Conservation (phyloP, 371 early-diverging fungal genomes). For the Mucor plumbeus region DNA sequence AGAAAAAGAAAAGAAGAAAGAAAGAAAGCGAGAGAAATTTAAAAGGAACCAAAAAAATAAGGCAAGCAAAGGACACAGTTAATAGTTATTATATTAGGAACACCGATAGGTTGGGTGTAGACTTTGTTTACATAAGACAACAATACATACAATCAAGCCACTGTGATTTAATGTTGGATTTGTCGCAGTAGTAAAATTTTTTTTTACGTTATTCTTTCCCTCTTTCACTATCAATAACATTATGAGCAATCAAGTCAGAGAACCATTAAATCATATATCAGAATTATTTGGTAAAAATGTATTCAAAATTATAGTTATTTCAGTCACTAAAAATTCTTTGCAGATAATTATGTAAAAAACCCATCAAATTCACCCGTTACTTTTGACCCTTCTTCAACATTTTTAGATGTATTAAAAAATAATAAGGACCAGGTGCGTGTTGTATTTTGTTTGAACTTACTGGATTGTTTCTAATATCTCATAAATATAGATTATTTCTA, state of each 20-base stretch:
- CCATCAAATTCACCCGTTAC: conserved; percentile 13
- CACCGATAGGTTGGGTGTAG: conserved; percentile 2
- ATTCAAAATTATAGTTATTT: not conserved
- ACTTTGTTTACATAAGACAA: not conserved
- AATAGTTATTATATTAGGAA: not conserved
- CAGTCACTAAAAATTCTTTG: not conserved
- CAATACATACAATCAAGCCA: not conserved
- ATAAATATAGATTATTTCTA: conserved; percentile 51
- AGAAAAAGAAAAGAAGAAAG: conserved; percentile 11
- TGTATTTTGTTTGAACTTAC: no score
- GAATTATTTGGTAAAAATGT: conserved; percentile 17
- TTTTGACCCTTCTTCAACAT: conserved; percentile 28
- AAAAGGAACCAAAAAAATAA: conserved; percentile 12
- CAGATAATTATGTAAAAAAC: conserved; percentile 19
- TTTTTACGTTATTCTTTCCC: not conserved
- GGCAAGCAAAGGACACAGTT: not conserved
- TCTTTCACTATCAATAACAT: not conserved
- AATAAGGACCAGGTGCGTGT: conserved; percentile 25
- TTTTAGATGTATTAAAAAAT: conserved; percentile 22
- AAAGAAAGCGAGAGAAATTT: conserved; percentile 9
- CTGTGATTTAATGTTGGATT: not conserved
- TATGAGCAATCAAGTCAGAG: conserved; percentile 13
- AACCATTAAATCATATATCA: conserved; percentile 22
- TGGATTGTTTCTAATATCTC: not conserved
- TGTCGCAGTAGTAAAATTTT: conserved; percentile 4